phyloP scores from a whole-genome alignment of 768 basidiomycete species.

The Lentinula raphanica region DNA sequence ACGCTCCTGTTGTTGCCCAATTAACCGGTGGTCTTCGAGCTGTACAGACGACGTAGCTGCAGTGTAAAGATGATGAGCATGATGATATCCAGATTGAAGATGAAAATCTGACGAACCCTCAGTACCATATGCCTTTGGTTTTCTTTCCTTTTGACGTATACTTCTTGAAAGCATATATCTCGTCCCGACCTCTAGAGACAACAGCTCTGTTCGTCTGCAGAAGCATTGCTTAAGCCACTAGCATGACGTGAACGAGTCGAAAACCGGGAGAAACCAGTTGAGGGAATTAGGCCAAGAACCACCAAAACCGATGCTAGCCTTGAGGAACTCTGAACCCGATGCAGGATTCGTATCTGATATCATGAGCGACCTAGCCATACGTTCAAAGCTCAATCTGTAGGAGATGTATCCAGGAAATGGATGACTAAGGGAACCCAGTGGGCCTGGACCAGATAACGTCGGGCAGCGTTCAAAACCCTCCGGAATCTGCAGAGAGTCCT shows the following conservation, averaged over 20 bases:
- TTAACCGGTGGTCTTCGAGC: slow-evolving; percentile 67
- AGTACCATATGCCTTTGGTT: slow-evolving; percentile 81
- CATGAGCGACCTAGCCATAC: no score
- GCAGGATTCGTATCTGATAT: no score
- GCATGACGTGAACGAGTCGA: slow-evolving; percentile 47
- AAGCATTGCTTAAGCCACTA: slow-evolving; percentile 62
- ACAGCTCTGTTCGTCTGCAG: slow-evolving; percentile 67
- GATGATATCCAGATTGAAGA: slow-evolving; percentile 4
- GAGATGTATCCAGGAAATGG: no score
- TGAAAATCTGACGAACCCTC: slow-evolving; percentile 58
- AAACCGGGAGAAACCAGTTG: slow-evolving; percentile 55
- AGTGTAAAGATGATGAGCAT: slow-evolving; percentile 2
- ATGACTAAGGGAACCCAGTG: no score
- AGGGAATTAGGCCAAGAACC: slow-evolving; percentile 77
- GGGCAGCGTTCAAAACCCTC: no score
- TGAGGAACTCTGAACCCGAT: no score
- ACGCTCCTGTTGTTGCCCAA: slow-evolving; percentile 53
- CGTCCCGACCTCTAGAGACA: slow-evolving; percentile 89
- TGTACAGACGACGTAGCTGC: slow-evolving; percentile 82
- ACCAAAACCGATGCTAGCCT: no score
- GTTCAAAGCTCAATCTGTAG: no score
- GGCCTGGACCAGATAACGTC: no score
- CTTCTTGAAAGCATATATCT: slow-evolving; percentile 95
- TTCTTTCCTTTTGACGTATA: slow-evolving; percentile 72
- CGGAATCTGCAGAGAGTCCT: no score